Percentiles rank a stretch among this genome's conserved stretches.
Conservation (phyloP, 352 stramenopile genomes). For the Phytophthora litchii region DNA sequence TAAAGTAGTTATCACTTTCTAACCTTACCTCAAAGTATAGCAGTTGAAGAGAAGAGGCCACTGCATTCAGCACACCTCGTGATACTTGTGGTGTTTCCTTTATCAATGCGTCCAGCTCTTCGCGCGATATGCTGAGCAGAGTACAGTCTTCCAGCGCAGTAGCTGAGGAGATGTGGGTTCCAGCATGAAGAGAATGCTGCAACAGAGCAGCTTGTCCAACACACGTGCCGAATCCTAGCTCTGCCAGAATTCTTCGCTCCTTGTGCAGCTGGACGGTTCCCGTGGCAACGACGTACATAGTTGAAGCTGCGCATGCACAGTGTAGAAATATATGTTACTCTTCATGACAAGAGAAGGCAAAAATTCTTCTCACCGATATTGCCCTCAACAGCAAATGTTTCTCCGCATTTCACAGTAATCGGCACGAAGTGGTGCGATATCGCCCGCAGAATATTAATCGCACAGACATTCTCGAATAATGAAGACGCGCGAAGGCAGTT, state of each 20-base stretch:
- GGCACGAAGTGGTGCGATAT: slow-evolving; percentile 84
- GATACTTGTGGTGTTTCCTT: slow-evolving; percentile 74
- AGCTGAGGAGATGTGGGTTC: slow-evolving; percentile 72
- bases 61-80: slow-evolving; percentile 76
- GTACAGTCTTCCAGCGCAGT: slow-evolving; percentile 74
- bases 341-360: not conserved
- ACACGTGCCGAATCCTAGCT: slow-evolving; percentile 73
- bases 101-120: slow-evolving; percentile 75
- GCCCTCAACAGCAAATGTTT: slow-evolving; percentile 72
- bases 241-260: slow-evolving; percentile 62
- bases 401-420: slow-evolving; percentile 46
- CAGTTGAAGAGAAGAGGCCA: slow-evolving; percentile 75
- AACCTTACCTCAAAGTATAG: slow-evolving; percentile 77
- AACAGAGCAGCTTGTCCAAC: slow-evolving; percentile 79
- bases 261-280: slow-evolving; percentile 85
- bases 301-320: slow-evolving; percentile 47
- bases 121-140: slow-evolving; percentile 73
- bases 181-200: slow-evolving; percentile 64
- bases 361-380: slow-evolving; percentile 49
- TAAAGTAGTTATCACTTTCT: not conserved
- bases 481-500: slow-evolving; percentile 83
- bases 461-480: slow-evolving; percentile 82
- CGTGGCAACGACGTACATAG: slow-evolving; percentile 80
- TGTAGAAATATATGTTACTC: not conserved
- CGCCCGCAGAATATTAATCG: slow-evolving; percentile 76